Base-by-base conservation (phyloP, 2,329 filamentous ascomycete species). In the Diaporthe sp. region DNA sequence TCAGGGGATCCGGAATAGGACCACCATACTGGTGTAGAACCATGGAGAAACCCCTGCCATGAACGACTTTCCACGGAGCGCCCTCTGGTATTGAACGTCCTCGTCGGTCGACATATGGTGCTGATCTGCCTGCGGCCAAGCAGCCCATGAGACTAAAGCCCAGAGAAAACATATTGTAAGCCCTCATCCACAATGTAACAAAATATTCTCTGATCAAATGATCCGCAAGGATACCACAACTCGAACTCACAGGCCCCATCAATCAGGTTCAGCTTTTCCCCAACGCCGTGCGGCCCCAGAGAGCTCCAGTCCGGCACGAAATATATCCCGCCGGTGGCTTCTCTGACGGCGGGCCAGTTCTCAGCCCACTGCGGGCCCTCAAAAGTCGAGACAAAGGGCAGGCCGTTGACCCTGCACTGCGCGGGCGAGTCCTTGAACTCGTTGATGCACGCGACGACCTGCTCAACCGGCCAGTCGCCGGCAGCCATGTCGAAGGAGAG, bases 341-440 rank as follows among this genome's bases (percentile, higher is more conserved):
- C 73, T 56, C 84, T 83, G 69, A 88, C 85, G 0, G 77, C 75
- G 2, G 77, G 72, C 86, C 86, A 88, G 78, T 87, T 84, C 32
- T 80, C 80, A 6, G 83, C 81, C 78, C 84, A 85, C 32, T 76
- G 78, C 8, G 84, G 80, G 2, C 88, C 88, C 78, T 88, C 87
- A 71, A 89, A 89, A 1, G 88, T 89, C 6, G 86, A 87, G n/a
- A 88, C 87, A 13, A 88, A 80, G 0, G 86, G 83, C 47, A 81
- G 81, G 27, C 79, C 80, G 44, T 86, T 81, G 70, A 86, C 82
- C 68, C 81, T 82, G 75, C 84, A 80, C 75, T 88, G 84, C 17
- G 84, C 84, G 17, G 78, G 70, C 12, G 81, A 82, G 13, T 76
- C 75, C 72, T 83, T 83, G 78, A 83, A 83, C 27, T 79, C 79